Evolutionary conservation across 176 grass and related monocot species (phyloP), one percentile per base, ranked within the genome.

Genomic region (Leersia perrieri): DNA sequence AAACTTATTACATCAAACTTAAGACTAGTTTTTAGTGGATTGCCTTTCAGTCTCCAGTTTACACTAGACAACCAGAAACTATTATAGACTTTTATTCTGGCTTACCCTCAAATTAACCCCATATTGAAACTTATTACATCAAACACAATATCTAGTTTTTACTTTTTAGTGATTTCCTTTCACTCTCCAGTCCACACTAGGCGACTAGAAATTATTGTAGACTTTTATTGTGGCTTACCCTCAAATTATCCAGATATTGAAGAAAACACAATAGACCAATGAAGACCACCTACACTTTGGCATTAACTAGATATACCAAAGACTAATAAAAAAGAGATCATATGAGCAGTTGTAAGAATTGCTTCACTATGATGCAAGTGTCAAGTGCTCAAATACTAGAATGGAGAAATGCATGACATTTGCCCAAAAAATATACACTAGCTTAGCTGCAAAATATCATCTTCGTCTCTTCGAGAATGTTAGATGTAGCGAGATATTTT

Each of bases 341-440:
- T 55, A 80, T 34, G 22, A 62, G 7, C 25, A 57, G 45, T 55
- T 41, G 20, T 18, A 79, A 85, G 29, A 35, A 63, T 6, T 45
- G 77, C 31, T 68, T 29, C 16, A 84, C 33, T 32, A 74, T 45
- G 53, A 0, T 51, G 64, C 49, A 53, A 22, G 18, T 22, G 49
- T 53, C 10, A 20, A 31, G 51, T 61, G 63, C 71, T 63, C 51
- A 70, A 84, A 77, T 29, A 82, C 58, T 69, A 80, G 63, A 73
- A 79, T 32, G 28, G 39, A 72, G 23, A 31, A 63, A 49, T 69
- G 28, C 2, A 32, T 40, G 70, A 75, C 60, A 58, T 27, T 80
- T 69, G 26, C 76, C 26, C 36, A 70, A 80, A 81, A 8, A 74
- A 74, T 73, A 60, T 26, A 63, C 53, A 63, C 3, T 15, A 70